Base-by-base conservation (phyloP, 805 yeast genomes). In the Candida parachauliodes region DNA sequence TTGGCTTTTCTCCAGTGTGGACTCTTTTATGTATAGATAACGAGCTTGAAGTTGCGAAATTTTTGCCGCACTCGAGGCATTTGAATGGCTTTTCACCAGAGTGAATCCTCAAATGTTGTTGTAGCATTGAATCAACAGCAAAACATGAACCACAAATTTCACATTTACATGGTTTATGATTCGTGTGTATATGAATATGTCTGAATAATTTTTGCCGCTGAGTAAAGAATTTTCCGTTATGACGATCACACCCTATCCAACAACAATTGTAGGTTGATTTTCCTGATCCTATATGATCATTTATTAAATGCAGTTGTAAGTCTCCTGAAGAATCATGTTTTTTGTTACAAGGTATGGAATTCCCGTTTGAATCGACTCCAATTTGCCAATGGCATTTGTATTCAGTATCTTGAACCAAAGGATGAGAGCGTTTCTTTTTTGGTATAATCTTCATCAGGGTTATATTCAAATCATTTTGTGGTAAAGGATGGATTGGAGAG, bases 1-100 rank as follows among this genome's bases (percentile, higher is more conserved):
- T 65, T 2, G 97, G 97, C 57, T 83, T 87, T 42, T 83, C 91
- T 2, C 97, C 97, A 1, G 95, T 84, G 59, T 91, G 98, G 2
- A 81, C 81, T 43, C 98, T 69, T 32, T 74, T 60, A 61, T 93
- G 98, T 21, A 91, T 87, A 1, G 88, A 82, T 31, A 89, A 66
- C 11, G 93, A 81, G 3, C 93, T 81, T 20, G 85, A 76, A 2
- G 95, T 87, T 8, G 95, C 83, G 64, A 91, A 91, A 18, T 66
- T 56, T 56, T 88, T 89, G 4, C 75, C 81, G 58, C 98, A 91
- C 1, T 67, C 54, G 18, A 72, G 65, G 58, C 98, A 91, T 37
- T 58, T 59, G 56, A 72, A 88, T 1, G 98, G 98, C 52, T 80
- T 84, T 50, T 88, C 97, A 2, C 96, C 96, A 1, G 91, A 79